Percentiles rank a stretch among this genome's conserved stretches.
Conservation (phyloP, 352 stramenopile genomes). For the Nothophytophthora sp. region DNA sequence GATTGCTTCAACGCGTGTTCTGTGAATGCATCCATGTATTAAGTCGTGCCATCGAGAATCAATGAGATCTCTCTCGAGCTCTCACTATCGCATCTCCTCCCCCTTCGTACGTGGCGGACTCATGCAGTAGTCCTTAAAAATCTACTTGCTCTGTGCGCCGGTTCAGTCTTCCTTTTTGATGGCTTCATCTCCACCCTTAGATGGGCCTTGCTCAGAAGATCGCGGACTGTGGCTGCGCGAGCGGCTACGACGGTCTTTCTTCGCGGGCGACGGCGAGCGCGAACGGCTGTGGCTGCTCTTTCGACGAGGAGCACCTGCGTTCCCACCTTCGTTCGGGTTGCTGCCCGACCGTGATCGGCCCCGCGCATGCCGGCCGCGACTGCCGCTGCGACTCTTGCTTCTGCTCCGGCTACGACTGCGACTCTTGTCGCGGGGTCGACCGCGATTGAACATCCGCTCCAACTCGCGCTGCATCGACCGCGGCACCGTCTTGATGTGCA, state of each 20-base stretch:
- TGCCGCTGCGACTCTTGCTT: constrained; percentile 49
- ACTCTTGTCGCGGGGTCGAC: constrained; percentile 36
- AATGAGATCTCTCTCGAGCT: not conserved
- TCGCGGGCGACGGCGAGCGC: constrained; percentile 39
- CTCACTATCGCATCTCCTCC: constrained; percentile 1
- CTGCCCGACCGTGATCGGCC: constrained; percentile 37
- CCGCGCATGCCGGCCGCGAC: constrained; percentile 25
- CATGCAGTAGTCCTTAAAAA: constrained; percentile 24
- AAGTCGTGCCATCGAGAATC: constrained; percentile 5
- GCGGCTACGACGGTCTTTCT: constrained; percentile 47
- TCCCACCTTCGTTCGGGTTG: constrained; percentile 46
- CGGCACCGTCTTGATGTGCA: constrained; percentile 96
- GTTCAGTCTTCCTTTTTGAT: constrained; percentile 32
- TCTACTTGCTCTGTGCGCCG: constrained; percentile 20
- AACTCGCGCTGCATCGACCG: constrained; percentile 85
- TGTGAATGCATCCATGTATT: constrained; percentile 33
- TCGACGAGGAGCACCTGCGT: constrained; percentile 36
- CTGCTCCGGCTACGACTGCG: constrained; percentile 45
- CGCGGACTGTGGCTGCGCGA: constrained; percentile 53
- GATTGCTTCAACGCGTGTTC: constrained; percentile 6
- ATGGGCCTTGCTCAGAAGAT: constrained; percentile 11
- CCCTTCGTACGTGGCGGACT: constrained; percentile 7
- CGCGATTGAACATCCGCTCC: constrained; percentile 84
- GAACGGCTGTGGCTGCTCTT: constrained; percentile 44
- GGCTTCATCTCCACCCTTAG: constrained; percentile 8